These are phyloP conservation scores for Talaromyces rugulosus DNA, from an alignment of 2,329 filamentous ascomycete genomes.

Conservation along the genomic window DNA sequence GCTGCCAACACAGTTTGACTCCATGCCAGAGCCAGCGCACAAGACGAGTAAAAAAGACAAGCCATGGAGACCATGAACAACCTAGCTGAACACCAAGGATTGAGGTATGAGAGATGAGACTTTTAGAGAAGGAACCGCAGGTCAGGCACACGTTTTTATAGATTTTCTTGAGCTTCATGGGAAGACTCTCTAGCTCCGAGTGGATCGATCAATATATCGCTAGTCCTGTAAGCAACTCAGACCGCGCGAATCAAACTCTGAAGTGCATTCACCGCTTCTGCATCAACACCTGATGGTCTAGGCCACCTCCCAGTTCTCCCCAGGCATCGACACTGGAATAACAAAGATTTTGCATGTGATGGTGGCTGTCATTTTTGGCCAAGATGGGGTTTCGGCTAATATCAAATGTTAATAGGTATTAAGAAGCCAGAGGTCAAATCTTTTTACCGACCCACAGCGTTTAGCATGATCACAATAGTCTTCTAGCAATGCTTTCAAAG, in stretches of 20 bases:
- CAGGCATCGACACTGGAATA: background rate
- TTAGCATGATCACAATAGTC: background rate
- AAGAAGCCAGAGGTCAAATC: no score
- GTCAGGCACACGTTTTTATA: background rate
- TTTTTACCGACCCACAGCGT: no score
- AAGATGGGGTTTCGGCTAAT: background rate
- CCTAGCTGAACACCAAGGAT: background rate
- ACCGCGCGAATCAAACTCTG: no score
- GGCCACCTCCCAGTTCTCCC: background rate
- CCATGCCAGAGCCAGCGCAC: constrained; percentile 15
- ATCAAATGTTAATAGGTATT: background rate
- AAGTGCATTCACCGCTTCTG: background rate
- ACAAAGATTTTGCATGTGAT: background rate
- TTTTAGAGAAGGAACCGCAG: background rate
- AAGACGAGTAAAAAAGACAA: constrained; percentile 18
- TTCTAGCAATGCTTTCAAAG: no score
- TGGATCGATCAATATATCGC: no score
- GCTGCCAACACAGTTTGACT: constrained; percentile 17
- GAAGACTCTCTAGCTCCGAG: background rate
- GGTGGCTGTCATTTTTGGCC: background rate
- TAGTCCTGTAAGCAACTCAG: no score
- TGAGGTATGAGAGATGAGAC: background rate
- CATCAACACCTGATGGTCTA: background rate
- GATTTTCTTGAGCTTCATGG: background rate
- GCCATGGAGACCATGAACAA: constrained; percentile 10